These are phyloP conservation scores for Epichloe brachyelytri DNA, from an alignment of 2,329 filamentous ascomycete species.

Conservation along the genomic window DNA sequence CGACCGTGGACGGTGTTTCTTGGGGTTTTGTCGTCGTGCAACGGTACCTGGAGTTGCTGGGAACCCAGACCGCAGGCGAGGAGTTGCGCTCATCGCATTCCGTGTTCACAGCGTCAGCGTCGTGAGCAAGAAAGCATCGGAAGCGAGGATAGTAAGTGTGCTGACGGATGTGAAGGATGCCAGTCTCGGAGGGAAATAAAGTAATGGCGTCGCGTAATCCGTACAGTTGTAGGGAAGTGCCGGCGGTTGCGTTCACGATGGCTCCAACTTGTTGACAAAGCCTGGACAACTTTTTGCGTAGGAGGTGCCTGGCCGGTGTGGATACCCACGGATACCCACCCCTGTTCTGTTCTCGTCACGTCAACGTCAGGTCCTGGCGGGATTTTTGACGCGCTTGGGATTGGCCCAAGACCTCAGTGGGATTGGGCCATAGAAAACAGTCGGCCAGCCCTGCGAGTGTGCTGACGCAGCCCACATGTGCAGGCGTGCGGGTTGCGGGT, in stretches of 20 bases:
- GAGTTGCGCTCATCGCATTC: conserved; percentile 74
- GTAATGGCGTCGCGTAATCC: neutral
- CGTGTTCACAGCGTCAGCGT: conserved; percentile 17
- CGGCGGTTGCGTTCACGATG: neutral
- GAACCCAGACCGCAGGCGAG: conserved; percentile 69
- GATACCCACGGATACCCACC: neutral
- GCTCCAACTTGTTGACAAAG: neutral
- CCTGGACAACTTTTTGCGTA: neutral
- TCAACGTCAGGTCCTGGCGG: neutral
- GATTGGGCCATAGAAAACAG: neutral
- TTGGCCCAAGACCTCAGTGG: too few species aligned
- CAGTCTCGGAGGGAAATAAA: neutral
- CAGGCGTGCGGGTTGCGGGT: too few species aligned
- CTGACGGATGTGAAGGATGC: neutral
- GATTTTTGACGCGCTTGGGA: neutral
- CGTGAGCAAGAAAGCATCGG: conserved; percentile 5
- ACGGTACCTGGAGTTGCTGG: conserved; percentile 56
- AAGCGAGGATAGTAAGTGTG: neutral
- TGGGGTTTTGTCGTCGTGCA: conserved; percentile 22
- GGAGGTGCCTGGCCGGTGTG: neutral
- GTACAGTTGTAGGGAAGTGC: neutral
- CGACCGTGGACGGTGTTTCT: conserved; percentile 20
- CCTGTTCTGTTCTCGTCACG: too few species aligned
- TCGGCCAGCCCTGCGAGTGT: too few species aligned
- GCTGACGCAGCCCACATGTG: too few species aligned